Percentiles rank a stretch among this genome's conserved stretches.
Evolutionary conservation across 306 rosid species (phyloP).

Genomic region (Medicago truncatula): DNA sequence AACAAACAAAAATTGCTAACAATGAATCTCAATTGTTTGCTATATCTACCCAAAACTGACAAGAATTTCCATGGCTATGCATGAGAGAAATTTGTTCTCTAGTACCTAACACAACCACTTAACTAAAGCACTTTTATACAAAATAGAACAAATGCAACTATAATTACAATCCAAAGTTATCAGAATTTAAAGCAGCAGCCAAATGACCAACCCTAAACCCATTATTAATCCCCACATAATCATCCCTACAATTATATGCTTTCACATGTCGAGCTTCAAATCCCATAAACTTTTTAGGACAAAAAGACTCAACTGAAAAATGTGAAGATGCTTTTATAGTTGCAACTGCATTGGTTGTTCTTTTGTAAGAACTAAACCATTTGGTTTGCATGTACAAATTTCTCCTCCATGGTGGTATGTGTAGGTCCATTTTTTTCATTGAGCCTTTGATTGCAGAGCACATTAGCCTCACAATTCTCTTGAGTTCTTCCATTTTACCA

Average conservation of each 20-base stretch:
- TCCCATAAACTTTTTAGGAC: slow-evolving; percentile 44
- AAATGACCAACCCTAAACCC: slow-evolving; percentile 63
- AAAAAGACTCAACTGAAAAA: slow-evolving; percentile 1
- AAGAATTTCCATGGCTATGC: slow-evolving; percentile 1
- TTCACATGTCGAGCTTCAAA: slow-evolving; percentile 47
- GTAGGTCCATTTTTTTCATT: slow-evolving; percentile 60
- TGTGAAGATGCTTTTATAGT: slow-evolving; percentile 7
- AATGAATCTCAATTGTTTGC: slow-evolving; percentile 7
- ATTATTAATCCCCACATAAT: slow-evolving; percentile 31
- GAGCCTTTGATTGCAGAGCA: slow-evolving; percentile 71
- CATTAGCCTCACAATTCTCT: slow-evolving; percentile 63
- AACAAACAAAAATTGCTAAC: not conserved
- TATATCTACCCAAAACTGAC: slow-evolving; percentile 2
- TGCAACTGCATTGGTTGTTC: slow-evolving; percentile 63
- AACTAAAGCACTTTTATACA: too few relatives aligned
- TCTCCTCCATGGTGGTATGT: slow-evolving; percentile 87
- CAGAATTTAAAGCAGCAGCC: slow-evolving; percentile 54
- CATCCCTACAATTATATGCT: slow-evolving; percentile 56
- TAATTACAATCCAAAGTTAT: slow-evolving; percentile 30
- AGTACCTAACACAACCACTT: slow-evolving; percentile 17
- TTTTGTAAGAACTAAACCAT: slow-evolving; percentile 76
- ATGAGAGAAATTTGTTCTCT: not conserved
- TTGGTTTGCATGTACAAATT: slow-evolving; percentile 70
- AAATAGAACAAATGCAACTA: not conserved
- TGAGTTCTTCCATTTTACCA: slow-evolving; percentile 63